Evolutionary conservation across 352 stramenopile species (phyloP).

Genomic region (Pythium folliculosum): DNA sequence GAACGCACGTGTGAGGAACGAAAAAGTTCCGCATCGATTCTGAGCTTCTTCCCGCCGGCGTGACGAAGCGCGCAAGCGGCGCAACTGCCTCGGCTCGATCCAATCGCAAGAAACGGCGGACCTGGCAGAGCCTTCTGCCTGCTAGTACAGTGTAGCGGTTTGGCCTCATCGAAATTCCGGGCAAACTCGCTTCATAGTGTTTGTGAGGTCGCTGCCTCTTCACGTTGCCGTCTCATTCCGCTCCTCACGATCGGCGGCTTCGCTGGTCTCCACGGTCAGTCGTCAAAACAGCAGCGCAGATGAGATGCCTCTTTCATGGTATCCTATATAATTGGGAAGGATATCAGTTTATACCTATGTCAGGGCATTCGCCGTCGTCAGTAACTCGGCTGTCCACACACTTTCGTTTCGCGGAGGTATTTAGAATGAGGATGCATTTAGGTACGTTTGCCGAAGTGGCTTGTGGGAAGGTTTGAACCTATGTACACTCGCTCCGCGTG

Average conservation of each 20-base stretch:
- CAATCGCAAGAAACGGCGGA: background rate
- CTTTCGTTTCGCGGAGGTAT: background rate
- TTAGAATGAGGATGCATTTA: too few relatives aligned
- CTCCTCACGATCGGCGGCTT: background rate
- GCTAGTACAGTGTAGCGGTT: background rate
- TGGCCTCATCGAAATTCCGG: background rate
- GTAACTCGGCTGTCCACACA: background rate
- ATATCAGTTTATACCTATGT: background rate
- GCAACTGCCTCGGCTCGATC: background rate
- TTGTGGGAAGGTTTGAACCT: background rate
- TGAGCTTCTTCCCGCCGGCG: background rate
- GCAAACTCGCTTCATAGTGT: background rate
- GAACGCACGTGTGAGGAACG: background rate
- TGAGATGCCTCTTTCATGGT: background rate
- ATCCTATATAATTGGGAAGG: background rate
- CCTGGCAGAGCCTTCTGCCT: too few relatives aligned
- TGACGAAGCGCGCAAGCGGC: background rate
- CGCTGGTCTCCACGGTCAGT: background rate
- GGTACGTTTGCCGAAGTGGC: background rate
- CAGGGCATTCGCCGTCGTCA: background rate
- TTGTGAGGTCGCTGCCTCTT: too few relatives aligned
- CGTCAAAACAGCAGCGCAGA: background rate
- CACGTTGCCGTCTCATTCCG: background rate
- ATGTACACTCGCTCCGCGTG: slow-evolving; percentile 6
- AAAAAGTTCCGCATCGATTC: background rate